Evolutionary conservation across 75 land plant species (phyloP).

Genomic region (Azolla pinnata): DNA sequence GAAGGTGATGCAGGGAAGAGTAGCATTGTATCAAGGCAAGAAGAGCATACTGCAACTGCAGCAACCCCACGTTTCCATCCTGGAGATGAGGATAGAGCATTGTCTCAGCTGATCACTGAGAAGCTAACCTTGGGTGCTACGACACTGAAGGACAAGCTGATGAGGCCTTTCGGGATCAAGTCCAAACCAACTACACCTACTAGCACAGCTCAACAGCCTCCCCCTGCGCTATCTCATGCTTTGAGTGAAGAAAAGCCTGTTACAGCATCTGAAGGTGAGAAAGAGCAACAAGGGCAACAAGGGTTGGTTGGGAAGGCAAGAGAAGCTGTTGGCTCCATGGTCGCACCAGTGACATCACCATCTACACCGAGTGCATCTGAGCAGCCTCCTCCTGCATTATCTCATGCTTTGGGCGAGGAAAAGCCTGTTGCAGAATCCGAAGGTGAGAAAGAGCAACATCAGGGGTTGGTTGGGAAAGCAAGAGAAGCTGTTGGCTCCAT

Average conservation of each 20-base stretch:
- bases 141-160: conserved; percentile 1
- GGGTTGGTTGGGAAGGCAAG: not conserved
- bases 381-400: not conserved
- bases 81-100: conserved; percentile 8
- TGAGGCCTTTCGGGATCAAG: not conserved
- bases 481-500: not conserved
- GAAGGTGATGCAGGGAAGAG: no score
- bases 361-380: not conserved
- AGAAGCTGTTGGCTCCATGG: no score
- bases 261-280: no score
- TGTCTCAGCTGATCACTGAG: conserved; percentile 14
- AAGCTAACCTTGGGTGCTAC: conserved; percentile 6
- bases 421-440: not conserved
- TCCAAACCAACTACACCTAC: not conserved
- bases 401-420: not conserved
- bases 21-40: no score
- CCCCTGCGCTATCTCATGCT: not conserved
- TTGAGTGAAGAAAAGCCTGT: not conserved
- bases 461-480: not conserved
- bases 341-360: no score
- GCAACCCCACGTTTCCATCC: not conserved
- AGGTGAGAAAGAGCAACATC: no score
- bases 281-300: not conserved
- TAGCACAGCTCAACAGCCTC: not conserved
- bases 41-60: not conserved